Evolutionary conservation across 305 asterid species (phyloP), one percentile per base, ranked within the genome.

Genomic region (Fraxinus greggii): DNA sequence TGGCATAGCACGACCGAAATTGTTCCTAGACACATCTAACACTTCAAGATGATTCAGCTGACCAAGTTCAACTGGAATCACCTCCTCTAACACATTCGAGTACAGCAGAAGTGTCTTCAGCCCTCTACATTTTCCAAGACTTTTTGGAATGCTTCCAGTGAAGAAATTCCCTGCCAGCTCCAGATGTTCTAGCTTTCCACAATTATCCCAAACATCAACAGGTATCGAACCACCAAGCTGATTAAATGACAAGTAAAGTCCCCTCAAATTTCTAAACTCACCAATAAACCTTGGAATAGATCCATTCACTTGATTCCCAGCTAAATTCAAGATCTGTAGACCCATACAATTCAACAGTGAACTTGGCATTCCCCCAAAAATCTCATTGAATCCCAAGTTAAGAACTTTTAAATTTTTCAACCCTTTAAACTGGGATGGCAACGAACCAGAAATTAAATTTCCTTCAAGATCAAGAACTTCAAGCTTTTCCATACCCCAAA

Each of bases 401-500:
- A 93, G 91, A 86, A 90, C 93, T 83, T 83, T 85, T 86, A 94
- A 85, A 45, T 67, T 88, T 87, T 80, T 88, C 91, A 88, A 83
- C 65, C 98, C 97, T 15, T 42, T 70, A 76, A 92, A 86, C 75
- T 35, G 80, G 45, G 70, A 48, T 1, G 96, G 95, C 81, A 94
- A 86, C 75, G 83, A 73, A 45, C 92, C 96, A 19, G 90, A 82
- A 31, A 94, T 51, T 28, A 38, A 88, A 88, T 94, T 94, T 83
- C 98, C 98, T 74, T 93, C 97, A 1, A 94, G 96, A 84, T 94
- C 96, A 85, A 94, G 90, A 84, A 92, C 94, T 86, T 93, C 96
- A 40, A 94, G 93, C 36, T 89, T 93, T 35, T 91, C 95, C 97
- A 94, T 86, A 19, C 86, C 90, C 95, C 94, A 94, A 76, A 93